Conservation (phyloP, 805 yeast genomes). For the Lipomyces mesembrius region DNA sequence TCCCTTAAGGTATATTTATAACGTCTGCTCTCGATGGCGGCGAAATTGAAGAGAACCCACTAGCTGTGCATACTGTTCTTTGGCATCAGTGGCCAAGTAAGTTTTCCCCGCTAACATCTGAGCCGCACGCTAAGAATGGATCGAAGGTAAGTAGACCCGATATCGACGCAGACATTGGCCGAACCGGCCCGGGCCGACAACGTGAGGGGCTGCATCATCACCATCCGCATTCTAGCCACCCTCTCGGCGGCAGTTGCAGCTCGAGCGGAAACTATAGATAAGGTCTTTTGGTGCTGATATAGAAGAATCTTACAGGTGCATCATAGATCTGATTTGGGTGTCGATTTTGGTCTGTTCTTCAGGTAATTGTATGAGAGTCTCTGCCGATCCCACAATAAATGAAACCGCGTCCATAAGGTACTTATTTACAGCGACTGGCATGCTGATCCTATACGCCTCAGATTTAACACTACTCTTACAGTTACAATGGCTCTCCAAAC, state of each 20-base stretch:
- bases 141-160: too few relatives aligned
- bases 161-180: too few relatives aligned
- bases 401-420: neutral
- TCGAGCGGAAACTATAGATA: neutral
- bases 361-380: neutral
- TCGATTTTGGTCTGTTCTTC: neutral
- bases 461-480: neutral
- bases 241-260: neutral
- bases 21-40: neutral
- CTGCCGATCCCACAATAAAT: neutral
- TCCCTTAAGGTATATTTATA: neutral
- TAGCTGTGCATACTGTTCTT: neutral
- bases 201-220: too few relatives aligned
- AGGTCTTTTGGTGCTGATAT: neutral
- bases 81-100: too few relatives aligned
- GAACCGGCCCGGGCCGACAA: too few relatives aligned
- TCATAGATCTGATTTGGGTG: neutral
- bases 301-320: neutral
- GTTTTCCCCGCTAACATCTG: too few relatives aligned
- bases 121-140: too few relatives aligned
- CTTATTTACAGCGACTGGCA: neutral
- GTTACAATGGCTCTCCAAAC: slow-evolving; percentile 13
- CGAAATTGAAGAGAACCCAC: neutral
- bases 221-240: too few relatives aligned
- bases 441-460: neutral